Evolutionary conservation across 2,329 filamentous ascomycete genomes (phyloP).

Genomic region (Exophiala viscosa): DNA sequence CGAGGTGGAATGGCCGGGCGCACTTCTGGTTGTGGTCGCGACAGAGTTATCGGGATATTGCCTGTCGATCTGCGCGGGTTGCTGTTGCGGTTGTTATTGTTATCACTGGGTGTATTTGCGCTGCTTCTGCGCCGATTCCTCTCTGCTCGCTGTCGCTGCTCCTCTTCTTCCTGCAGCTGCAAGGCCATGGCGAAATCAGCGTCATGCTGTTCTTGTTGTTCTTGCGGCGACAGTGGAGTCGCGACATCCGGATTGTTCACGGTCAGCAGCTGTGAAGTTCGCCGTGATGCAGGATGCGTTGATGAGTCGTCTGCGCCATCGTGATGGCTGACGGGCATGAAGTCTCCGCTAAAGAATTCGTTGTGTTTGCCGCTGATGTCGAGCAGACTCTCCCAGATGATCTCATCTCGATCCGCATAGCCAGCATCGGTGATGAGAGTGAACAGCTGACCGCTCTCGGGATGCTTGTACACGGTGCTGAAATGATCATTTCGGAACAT

Average conservation of each 20-base stretch:
- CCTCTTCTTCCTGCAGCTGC: conserved; percentile 92
- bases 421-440: conserved; percentile 90
- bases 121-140: conserved; percentile 17
- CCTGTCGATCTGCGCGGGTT: conserved; percentile 28
- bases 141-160: conserved; percentile 39
- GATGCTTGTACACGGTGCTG: conserved; percentile 86
- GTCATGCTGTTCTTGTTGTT: conserved; percentile 67
- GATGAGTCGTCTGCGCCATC: conserved; percentile 9
- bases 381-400: conserved; percentile 92
- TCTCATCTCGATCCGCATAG: conserved; percentile 79
- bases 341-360: conserved; percentile 87
- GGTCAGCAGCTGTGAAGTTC: conserved; percentile 18
- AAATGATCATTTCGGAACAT: conserved; percentile 98
- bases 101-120: conserved; percentile 20
- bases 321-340: conserved; percentile 70
- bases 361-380: conserved; percentile 81
- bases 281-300: conserved; percentile 19
- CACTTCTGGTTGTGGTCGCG: conserved; percentile 29
- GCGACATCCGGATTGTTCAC: conserved; percentile 5
- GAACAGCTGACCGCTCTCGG: conserved; percentile 68
- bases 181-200: conserved; percentile 78
- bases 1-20: conserved; percentile 47
- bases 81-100: conserved; percentile 4
- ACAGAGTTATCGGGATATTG: conserved; percentile 14
- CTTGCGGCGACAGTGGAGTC: conserved; percentile 39